Conservation (phyloP, 163 green algal species). For the Prototheca wickerhamii region DNA sequence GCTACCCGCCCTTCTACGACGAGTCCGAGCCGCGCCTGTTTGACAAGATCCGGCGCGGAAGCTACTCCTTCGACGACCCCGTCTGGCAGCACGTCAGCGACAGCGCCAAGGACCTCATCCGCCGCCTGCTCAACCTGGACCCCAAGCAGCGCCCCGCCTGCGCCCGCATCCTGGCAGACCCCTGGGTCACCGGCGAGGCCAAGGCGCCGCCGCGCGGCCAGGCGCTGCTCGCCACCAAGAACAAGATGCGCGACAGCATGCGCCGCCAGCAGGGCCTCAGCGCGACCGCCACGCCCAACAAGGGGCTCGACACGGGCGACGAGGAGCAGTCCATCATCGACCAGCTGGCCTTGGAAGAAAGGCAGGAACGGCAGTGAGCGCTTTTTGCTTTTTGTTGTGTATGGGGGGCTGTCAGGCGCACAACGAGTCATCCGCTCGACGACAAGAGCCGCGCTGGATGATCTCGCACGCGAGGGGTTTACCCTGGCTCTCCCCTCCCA, state of each 20-base stretch:
- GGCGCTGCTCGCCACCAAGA: constrained; percentile 1
- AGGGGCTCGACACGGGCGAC: background rate
- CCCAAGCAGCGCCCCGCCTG: constrained; percentile 19
- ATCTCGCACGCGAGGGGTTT: no score
- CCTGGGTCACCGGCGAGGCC: background rate
- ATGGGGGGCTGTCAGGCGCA: no score
- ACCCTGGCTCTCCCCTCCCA: no score
- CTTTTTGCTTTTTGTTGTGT: no score
- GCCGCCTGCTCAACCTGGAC: constrained; percentile 38
- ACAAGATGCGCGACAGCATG: background rate
- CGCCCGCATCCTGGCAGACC: background rate
- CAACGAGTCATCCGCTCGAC: no score
- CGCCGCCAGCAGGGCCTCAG: background rate
- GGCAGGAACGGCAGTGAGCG: background rate
- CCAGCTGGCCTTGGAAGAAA: background rate
- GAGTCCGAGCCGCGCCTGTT: constrained; percentile 70
- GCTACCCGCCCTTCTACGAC: constrained; percentile 80
- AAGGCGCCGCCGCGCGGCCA: background rate
- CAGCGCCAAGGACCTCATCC: constrained; percentile 50
- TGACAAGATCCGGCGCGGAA: constrained; percentile 52
- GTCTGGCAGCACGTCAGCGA: constrained; percentile 63
- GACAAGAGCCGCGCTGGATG: no score
- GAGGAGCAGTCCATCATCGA: background rate
- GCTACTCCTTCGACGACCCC: constrained; percentile 65
- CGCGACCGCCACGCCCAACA: background rate